Base-by-base conservation (phyloP, 2,329 filamentous ascomycete species). In the Arthrinium phaeospermum region DNA sequence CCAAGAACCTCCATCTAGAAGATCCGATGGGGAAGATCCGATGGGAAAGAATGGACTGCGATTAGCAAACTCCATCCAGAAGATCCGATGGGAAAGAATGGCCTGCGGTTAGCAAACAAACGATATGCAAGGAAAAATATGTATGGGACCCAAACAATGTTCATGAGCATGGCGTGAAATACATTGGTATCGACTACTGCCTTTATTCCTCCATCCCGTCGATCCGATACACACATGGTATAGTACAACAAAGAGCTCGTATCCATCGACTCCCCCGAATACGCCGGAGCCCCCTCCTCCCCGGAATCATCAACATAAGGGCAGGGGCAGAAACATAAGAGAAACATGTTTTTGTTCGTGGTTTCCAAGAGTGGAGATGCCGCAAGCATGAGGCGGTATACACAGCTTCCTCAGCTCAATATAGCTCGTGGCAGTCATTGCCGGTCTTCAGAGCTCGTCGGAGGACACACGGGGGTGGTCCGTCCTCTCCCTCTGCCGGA, bases 241-340 rank as follows among this genome's bases (percentile, higher is more conserved):
- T 64, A 61, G 53, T 64, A 64, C 57, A 64, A 64, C 57, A 41
- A 64, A 64, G 22, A 64, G 30, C 30, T 64, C 22, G 53, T 61
- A 61, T 49, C 46, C 19, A 64, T 24, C 57, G 53, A 34, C 37
- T 30, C 57, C 57, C 34, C 34, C 2, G 22, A 41, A 64, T 14
- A 41, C 57, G 34, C 57, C 34, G 22, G 34, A 64, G 8, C 34
- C 34, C 30, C 57, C 14, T 19, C 12, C 27, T 30, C 27, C 27
- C 27, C 27, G 4, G n/a, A n/a, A 64, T 41, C 34, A 64, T 64
- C 34, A 64, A 64, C 57, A 64, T 34, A 19, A 34, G 34, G 57
- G 51, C 16, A 4, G 30, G 30, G 30, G 19, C 37, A 41, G 30
- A 19, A 61, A 64, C 57, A 64, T 41, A 64, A 13, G 34, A 13